Evolutionary conservation across 2,329 filamentous ascomycete species (phyloP).

Genomic region (Annulohypoxylon truncatum): DNA sequence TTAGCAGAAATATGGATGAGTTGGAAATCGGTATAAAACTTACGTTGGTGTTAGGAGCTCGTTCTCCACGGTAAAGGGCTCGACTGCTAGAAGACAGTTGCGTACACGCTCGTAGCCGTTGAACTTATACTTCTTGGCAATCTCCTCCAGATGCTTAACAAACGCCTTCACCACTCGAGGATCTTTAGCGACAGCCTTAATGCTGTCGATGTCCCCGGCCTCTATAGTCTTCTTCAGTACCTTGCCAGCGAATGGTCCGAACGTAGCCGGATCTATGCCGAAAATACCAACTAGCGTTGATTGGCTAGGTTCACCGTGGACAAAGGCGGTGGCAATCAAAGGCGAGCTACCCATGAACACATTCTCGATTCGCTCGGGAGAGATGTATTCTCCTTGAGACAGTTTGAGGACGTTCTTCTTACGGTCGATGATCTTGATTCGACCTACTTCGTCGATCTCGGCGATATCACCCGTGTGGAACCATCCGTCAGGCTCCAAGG

Average conservation of each 20-base stretch:
- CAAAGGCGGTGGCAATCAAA: constrained; percentile 82
- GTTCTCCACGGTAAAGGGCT: constrained; percentile 95
- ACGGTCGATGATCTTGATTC: constrained; percentile 93
- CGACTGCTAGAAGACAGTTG: constrained; percentile 78
- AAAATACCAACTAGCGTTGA: constrained; percentile 87
- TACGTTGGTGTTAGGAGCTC: constrained; percentile 89
- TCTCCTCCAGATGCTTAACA: constrained; percentile 79
- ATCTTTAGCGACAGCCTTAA: constrained; percentile 75
- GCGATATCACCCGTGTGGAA: constrained; percentile 96
- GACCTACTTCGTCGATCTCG: constrained; percentile 83
- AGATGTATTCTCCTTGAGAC: constrained; percentile 97
- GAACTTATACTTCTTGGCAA: constrained; percentile 87
- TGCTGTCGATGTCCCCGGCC: constrained; percentile 71
- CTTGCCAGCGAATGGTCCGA: constrained; percentile 83
- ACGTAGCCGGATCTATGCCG: constrained; percentile 85
- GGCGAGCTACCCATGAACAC: constrained; percentile 86
- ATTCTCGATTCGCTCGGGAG: constrained; percentile 96
- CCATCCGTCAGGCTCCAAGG: constrained; percentile 90
- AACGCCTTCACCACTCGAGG: constrained; percentile 79
- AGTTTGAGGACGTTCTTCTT: constrained; percentile 99
- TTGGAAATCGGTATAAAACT: constrained; percentile 52
- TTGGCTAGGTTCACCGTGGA: constrained; percentile 90
- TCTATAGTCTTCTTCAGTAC: constrained; percentile 76
- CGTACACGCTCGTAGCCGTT: constrained; percentile 89
- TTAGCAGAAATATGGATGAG: constrained; percentile 32